Base-by-base conservation (phyloP, 1,284 basidiomycete species). In the Moniliophthora roreri region DNA sequence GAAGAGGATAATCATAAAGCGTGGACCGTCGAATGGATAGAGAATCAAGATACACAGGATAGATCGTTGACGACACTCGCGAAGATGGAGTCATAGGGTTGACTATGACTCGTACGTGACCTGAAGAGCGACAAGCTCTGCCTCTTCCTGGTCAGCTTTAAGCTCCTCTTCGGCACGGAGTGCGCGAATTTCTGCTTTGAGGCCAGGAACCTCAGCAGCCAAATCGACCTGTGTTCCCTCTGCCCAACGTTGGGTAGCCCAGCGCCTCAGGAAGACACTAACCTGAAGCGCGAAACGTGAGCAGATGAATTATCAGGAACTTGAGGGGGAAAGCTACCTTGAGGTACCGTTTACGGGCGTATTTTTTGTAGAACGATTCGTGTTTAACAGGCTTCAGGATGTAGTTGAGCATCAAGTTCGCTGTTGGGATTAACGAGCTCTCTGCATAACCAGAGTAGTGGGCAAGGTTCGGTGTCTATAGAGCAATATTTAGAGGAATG, bases 391-490 rank as follows among this genome's bases (percentile, higher is more conserved):
- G 84, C 64, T 90, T 86, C 51, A 96, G 76, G 57, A 96, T 76
- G 68, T 94, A 98, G 72, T 96, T 93, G 60, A 98, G 69, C 93
- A 98, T 98, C 61, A 95, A 65, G 69, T 93, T 95, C 1, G 94
- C 96, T 0, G 88, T 91, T 0, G 92, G 91, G 24, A 96, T 73
- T 53, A 99, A 71, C 55, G 87, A 87, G 48, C 84, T 85, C 72
- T 98, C 92, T 8, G 87, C 76, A 71, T 97, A 98, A 24, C 87
- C 85, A 2, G 95, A 94, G 70, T 95, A 98, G 69, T 98, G 94
- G 1, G 92, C 90, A 58, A 95, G 69, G 69, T 95, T 93, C 18
- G 92, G 81, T 32, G 85, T 87, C 93, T 95, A 67, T 0, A 41
- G 38, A 54, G 15, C 26, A 2, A 55, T 6, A 48, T 16, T 53